Evolutionary conservation across 192 early-diverging fungal genomes (phyloP).

Genomic region (Oehlia diaphana): DNA sequence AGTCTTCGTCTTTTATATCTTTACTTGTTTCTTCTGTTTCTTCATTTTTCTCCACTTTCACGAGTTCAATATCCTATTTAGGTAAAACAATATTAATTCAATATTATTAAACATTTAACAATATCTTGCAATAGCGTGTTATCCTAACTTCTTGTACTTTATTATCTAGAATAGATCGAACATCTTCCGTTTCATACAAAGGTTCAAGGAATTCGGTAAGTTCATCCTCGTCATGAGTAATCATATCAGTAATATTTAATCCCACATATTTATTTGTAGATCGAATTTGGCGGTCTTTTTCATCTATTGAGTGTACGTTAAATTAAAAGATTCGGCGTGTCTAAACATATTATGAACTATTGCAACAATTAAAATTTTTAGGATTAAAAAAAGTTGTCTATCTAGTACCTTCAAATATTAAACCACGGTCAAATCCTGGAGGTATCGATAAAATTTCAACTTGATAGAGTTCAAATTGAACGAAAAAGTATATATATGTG

Average conservation of each 20-base stretch:
- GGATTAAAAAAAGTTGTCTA: conserved; percentile 18
- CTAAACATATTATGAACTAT: too few species aligned
- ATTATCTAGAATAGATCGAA: not conserved
- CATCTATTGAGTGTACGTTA: not conserved
- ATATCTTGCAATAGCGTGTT: not conserved
- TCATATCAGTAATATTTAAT: conserved; percentile 44
- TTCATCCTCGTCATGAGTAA: conserved; percentile 36
- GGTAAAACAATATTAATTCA: not conserved
- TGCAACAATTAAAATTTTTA: not conserved
- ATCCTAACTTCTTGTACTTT: not conserved
- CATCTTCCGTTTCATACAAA: not conserved
- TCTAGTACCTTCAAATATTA: conserved; percentile 46
- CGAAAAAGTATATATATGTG: too few species aligned
- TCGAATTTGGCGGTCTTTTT: conserved; percentile 4
- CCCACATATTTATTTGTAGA: not conserved
- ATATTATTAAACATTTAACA: too few species aligned
- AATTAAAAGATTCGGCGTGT: not conserved
- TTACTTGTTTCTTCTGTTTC: conserved; percentile 2
- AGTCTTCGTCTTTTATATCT: conserved; percentile 16
- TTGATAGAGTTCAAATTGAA: conserved; percentile 14
- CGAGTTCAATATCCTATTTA: not conserved
- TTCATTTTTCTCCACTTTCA: not conserved
- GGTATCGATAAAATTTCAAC: conserved; percentile 57
- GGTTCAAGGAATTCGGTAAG: conserved; percentile 35
- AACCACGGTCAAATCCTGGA: conserved; percentile 72